Conservation (phyloP, 148 eudicot genomes). For the Bassia scoparia region DNA sequence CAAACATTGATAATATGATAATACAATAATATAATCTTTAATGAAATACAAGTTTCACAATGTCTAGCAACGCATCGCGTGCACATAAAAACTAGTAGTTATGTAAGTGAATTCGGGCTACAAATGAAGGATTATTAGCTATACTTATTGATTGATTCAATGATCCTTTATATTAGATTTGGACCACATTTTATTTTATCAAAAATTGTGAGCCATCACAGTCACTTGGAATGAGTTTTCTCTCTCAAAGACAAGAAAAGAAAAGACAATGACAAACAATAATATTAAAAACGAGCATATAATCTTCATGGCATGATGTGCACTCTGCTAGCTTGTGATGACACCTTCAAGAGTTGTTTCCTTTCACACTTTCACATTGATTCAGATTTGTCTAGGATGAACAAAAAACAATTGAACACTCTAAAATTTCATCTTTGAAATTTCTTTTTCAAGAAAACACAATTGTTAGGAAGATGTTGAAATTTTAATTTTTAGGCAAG, state of each 20-base stretch:
- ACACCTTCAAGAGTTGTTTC: conserved; percentile 14
- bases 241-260: not conserved
- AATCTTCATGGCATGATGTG: not conserved
- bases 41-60: no score
- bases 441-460: not conserved
- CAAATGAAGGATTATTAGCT: no score
- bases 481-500: no score
- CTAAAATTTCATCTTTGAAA: not conserved
- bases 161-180: no score
- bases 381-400: conserved; percentile 4
- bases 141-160: no score
- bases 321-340: conserved; percentile 11
- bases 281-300: not conserved
- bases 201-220: conserved; percentile 8
- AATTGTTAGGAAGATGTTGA: conserved; percentile 4
- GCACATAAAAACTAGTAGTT: no score
- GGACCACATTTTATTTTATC: conserved; percentile 15
- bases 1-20: no score
- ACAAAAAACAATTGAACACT: conserved; percentile 3
- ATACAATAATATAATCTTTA: no score
- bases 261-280: not conserved
- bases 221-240: conserved; percentile 3
- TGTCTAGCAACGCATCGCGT: no score
- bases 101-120: no score
- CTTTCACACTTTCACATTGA: conserved; percentile 13